These are phyloP conservation scores for Metarhizium guizhouense DNA, from an alignment of 2,329 filamentous ascomycete genomes.

Conservation along the genomic window DNA sequence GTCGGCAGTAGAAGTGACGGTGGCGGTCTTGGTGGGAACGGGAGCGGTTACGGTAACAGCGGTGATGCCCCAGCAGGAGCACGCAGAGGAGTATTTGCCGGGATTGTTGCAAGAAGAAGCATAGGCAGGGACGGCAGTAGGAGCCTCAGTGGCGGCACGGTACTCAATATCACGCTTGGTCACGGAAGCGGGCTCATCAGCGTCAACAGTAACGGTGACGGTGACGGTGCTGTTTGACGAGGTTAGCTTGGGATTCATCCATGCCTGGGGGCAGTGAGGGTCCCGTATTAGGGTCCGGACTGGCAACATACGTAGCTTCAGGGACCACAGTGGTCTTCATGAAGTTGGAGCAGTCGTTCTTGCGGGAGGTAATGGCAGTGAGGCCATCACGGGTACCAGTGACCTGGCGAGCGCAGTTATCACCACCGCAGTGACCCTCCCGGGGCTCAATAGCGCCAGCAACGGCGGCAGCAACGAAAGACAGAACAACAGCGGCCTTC, in stretches of 20 bases:
- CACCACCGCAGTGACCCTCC: conserved; percentile 24
- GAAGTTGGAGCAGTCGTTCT: conserved; percentile 33
- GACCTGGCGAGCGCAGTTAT: conserved; percentile 39
- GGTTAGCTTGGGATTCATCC: not conserved
- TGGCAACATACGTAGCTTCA: conserved; percentile 25
- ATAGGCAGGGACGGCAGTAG: conserved; percentile 29
- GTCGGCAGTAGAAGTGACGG: conserved; percentile 31
- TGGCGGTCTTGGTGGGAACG: conserved; percentile 29
- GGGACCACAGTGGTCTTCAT: conserved; percentile 30
- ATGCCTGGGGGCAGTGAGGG: not conserved
- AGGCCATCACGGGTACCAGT: conserved; percentile 32
- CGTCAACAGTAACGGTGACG: conserved; percentile 29
- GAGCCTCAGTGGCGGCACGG: conserved; percentile 22
- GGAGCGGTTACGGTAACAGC: conserved; percentile 27
- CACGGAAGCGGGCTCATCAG: conserved; percentile 16
- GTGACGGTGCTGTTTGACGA: conserved; percentile 22
- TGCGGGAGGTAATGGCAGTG: conserved; percentile 22
- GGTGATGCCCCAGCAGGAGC: conserved; percentile 37
- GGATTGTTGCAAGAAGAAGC: conserved; percentile 26
- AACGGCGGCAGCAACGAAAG: conserved; percentile 26
- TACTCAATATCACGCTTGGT: conserved; percentile 19
- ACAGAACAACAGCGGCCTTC: conserved; percentile 31
- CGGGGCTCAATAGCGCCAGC: conserved; percentile 26
- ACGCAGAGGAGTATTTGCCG: conserved; percentile 30
- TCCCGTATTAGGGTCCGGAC: not conserved